These are phyloP conservation scores for Phaffia rhodozyma DNA, from an alignment of 1,284 basidiomycete species.

Conservation along the genomic window DNA sequence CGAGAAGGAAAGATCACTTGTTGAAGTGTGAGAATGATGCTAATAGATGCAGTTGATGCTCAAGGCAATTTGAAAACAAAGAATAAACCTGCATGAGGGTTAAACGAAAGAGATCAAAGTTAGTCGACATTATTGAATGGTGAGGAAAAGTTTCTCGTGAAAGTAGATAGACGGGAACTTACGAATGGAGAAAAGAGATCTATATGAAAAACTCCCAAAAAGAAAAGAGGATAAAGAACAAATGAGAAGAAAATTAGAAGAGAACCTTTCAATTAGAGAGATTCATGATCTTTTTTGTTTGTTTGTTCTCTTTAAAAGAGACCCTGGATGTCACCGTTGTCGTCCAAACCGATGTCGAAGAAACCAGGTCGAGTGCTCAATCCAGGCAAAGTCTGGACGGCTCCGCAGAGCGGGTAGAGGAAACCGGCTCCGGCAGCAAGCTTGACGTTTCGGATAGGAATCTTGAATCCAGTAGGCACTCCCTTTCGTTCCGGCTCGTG, in stretches of 20 bases:
- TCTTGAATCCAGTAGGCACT: slow-evolving; percentile 78
- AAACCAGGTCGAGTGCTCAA: slow-evolving; percentile 80
- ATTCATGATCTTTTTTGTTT: too few species aligned
- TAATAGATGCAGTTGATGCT: neutral
- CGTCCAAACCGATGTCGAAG: slow-evolving; percentile 18
- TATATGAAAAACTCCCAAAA: neutral
- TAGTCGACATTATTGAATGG: neutral
- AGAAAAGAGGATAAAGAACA: neutral
- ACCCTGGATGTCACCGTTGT: slow-evolving; percentile 17
- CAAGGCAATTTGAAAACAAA: neutral
- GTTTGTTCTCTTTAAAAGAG: slow-evolving; percentile 5
- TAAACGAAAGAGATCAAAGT: neutral
- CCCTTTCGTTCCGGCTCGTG: slow-evolving; percentile 86
- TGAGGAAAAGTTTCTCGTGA: neutral
- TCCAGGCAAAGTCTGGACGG: slow-evolving; percentile 98
- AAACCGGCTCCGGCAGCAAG: slow-evolving; percentile 90
- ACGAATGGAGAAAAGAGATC: neutral
- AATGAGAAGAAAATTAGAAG: neutral
- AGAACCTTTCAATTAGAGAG: too few species aligned
- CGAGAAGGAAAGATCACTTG: neutral
- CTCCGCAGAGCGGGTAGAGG: slow-evolving; percentile 84
- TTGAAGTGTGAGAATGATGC: neutral
- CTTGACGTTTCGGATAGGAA: slow-evolving; percentile 82
- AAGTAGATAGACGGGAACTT: neutral
- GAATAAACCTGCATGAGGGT: neutral